These are phyloP conservation scores for Cubamyces sp. DNA, from an alignment of 768 basidiomycete species.

Conservation along the genomic window DNA sequence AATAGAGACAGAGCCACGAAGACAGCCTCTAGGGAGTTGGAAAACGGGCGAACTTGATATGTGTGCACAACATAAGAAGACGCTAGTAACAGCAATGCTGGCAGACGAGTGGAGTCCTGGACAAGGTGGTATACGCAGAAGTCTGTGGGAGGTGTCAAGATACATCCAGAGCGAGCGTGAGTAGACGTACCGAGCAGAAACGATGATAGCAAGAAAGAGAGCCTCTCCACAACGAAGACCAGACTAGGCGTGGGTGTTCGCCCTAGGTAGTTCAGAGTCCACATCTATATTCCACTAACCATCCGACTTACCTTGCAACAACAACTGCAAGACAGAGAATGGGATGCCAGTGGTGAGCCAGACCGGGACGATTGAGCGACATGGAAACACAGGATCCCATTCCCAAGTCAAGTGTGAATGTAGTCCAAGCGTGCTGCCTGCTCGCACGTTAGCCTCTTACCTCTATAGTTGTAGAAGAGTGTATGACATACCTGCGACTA, in stretches of 20 bases:
- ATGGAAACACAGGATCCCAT: constrained; percentile 40
- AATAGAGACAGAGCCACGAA: constrained; percentile 37
- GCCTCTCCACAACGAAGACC: constrained; percentile 38
- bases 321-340: constrained; percentile 25
- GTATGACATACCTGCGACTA: constrained; percentile 38
- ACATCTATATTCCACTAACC: background rate
- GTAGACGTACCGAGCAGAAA: constrained; percentile 37
- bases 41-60: constrained; percentile 45
- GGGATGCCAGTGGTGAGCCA: constrained; percentile 41
- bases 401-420: constrained; percentile 42
- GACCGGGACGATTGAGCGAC: constrained; percentile 40
- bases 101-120: constrained; percentile 23
- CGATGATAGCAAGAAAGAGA: constrained; percentile 38
- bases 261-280: constrained; percentile 13
- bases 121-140: constrained; percentile 18
- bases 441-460: background rate
- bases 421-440: constrained; percentile 37
- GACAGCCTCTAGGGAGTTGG: constrained; percentile 42
- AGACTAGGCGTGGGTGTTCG: constrained; percentile 9
- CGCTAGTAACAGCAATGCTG: constrained; percentile 36
- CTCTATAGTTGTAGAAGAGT: no score
- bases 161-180: background rate
- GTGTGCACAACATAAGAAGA: constrained; percentile 43
- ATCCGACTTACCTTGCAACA: constrained; percentile 32
- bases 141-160: constrained; percentile 28